Evolutionary conservation across 164 flowering plant species (phyloP).

Genomic region (Tinospora cordifolia): DNA sequence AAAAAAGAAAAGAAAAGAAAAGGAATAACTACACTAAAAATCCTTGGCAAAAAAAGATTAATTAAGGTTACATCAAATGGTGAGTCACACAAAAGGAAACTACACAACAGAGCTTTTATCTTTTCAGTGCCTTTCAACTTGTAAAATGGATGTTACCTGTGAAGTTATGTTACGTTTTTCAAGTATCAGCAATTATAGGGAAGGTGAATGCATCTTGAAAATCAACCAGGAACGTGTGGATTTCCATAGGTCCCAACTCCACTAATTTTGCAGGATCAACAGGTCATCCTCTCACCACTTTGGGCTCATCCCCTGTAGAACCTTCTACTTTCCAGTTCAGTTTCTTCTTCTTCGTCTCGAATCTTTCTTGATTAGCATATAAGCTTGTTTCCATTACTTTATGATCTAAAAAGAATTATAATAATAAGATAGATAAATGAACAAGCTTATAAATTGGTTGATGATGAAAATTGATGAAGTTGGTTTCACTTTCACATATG

Average conservation of each 20-base stretch:
- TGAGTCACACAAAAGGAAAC: no score
- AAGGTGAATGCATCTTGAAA: constrained; percentile 19
- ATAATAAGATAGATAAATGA: neutral
- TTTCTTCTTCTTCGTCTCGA: constrained; percentile 73
- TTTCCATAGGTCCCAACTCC: constrained; percentile 88
- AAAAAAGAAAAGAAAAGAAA: no score
- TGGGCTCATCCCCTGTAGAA: constrained; percentile 23
- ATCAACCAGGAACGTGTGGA: constrained; percentile 62
- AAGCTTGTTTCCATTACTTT: constrained; percentile 66
- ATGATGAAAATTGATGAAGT: neutral
- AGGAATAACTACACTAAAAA: no score
- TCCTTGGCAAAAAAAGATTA: no score
- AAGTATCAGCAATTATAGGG: constrained; percentile 9
- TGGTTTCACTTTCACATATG: neutral
- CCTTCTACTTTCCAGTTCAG: constrained; percentile 69
- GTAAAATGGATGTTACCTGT: no score
- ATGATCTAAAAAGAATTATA: constrained; percentile 40
- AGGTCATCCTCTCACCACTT: constrained; percentile 48
- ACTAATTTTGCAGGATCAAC: constrained; percentile 53
- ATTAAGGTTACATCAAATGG: no score
- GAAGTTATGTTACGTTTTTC: neutral
- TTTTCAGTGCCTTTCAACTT: no score
- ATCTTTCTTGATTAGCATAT: constrained; percentile 80
- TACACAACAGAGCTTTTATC: no score
- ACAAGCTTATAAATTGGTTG: neutral